Conservation (phyloP, 2,329 filamentous ascomycete genomes). For the Trichoderma sp. region DNA sequence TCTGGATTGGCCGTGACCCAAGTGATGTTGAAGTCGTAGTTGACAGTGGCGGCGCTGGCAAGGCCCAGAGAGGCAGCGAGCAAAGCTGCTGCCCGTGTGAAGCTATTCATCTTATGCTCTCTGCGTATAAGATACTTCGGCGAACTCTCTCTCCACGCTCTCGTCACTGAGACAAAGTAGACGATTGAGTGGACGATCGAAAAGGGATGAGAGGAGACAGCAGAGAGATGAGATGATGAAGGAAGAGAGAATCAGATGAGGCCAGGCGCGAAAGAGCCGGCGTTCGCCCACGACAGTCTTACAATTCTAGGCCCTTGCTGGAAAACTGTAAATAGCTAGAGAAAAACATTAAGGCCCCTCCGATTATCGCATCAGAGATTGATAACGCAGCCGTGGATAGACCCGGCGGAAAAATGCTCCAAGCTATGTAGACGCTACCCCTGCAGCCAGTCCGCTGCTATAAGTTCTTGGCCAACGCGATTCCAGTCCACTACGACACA, state of each 20-base stretch:
- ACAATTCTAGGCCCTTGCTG: neutral
- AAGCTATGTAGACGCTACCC: neutral
- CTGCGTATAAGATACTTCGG: neutral
- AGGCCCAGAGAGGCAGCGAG: conserved; percentile 31
- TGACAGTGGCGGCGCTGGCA: conserved; percentile 48
- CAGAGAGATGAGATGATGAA: neutral
- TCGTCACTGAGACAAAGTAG: neutral
- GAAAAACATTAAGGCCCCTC: neutral
- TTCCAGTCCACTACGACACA: too few relatives aligned
- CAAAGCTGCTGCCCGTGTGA: conserved; percentile 29
- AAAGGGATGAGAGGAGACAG: neutral
- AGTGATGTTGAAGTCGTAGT: conserved; percentile 68
- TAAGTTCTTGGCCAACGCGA: neutral
- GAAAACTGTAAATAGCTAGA: neutral
- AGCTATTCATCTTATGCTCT: conserved; percentile 30
- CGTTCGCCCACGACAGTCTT: neutral
- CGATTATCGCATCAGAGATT: conserved; percentile 27
- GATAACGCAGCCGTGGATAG: conserved; percentile 14
- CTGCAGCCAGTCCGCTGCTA: neutral
- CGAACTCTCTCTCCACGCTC: neutral
- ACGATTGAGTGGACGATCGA: neutral
- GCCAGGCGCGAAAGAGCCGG: neutral
- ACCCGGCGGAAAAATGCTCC: neutral
- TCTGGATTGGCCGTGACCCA: conserved; percentile 77
- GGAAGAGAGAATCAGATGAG: neutral